These are phyloP conservation scores for Physaria fendleri DNA, from an alignment of 345 rosid genomes.

Conservation along the genomic window DNA sequence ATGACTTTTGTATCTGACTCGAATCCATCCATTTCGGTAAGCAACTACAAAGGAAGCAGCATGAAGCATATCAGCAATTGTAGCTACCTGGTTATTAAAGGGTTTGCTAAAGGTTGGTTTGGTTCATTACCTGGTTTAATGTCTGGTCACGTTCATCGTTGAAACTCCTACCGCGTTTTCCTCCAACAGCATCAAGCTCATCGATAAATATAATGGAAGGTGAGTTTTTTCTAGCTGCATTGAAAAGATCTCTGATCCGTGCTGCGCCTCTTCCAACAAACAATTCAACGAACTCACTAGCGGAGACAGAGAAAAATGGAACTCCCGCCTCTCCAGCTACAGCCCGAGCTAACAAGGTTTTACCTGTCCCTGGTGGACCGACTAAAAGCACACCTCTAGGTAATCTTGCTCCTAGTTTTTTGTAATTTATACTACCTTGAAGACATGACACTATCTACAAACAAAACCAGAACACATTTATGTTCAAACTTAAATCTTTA, in stretches of 20 bases:
- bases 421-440: slow-evolving; percentile 81
- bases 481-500: not conserved
- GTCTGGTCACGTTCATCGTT: slow-evolving; percentile 98
- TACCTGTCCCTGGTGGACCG: slow-evolving; percentile 98
- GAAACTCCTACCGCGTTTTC: slow-evolving; percentile 94
- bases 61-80: not conserved
- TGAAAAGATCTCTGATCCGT: slow-evolving; percentile 85
- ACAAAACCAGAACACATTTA: slow-evolving; percentile 9
- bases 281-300: slow-evolving; percentile 94
- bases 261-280: slow-evolving; percentile 99
- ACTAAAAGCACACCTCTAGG: slow-evolving; percentile 89
- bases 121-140: slow-evolving; percentile 63
- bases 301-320: slow-evolving; percentile 89
- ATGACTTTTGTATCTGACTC: slow-evolving; percentile 77
- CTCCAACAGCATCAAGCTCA: slow-evolving; percentile 98
- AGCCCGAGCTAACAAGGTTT: slow-evolving; percentile 91
- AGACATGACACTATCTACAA: slow-evolving; percentile 91
- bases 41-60: slow-evolving; percentile 49
- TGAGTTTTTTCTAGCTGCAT: slow-evolving; percentile 66
- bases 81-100: not conserved
- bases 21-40: slow-evolving; percentile 98
- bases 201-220: slow-evolving; percentile 91
- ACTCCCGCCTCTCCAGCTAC: slow-evolving; percentile 98
- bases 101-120: not conserved
- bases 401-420: slow-evolving; percentile 77